Conservation (phyloP, 805 yeast species). For the Millerozyma acaciae region DNA sequence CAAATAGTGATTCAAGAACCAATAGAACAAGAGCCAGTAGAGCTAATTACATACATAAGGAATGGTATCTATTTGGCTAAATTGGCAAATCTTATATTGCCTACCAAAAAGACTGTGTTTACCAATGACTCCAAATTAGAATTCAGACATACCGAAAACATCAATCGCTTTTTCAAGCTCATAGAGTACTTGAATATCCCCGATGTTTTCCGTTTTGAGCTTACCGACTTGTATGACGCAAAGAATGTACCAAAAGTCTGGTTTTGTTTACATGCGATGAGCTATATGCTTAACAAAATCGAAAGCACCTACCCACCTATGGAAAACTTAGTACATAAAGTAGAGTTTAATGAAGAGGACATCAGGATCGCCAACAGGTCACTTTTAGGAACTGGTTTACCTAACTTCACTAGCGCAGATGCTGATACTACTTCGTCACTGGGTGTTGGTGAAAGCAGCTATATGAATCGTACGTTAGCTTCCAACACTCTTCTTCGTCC, state of each 20-base stretch:
- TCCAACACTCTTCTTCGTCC: neutral
- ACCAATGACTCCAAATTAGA: slow-evolving; percentile 58
- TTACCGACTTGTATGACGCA: slow-evolving; percentile 88
- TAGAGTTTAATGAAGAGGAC: slow-evolving; percentile 66
- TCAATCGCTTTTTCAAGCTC: slow-evolving; percentile 73
- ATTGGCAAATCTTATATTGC: slow-evolving; percentile 67
- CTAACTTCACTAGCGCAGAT: slow-evolving; percentile 60
- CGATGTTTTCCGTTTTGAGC: slow-evolving; percentile 81
- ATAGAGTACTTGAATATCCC: slow-evolving; percentile 73
- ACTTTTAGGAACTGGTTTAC: slow-evolving; percentile 62
- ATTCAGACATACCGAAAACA: slow-evolving; percentile 90
- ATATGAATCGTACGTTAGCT: slow-evolving; percentile 15
- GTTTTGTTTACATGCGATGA: slow-evolving; percentile 86
- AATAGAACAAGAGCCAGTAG: slow-evolving; percentile 51
- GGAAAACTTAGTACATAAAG: slow-evolving; percentile 56
- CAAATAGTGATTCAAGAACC: slow-evolving; percentile 56
- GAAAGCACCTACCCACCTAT: slow-evolving; percentile 55
- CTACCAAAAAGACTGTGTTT: slow-evolving; percentile 54
- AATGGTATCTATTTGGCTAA: slow-evolving; percentile 87
- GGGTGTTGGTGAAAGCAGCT: slow-evolving; percentile 14
- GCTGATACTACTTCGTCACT: slow-evolving; percentile 12
- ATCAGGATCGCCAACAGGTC: slow-evolving; percentile 66
- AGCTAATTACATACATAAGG: slow-evolving; percentile 62
- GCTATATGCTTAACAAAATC: slow-evolving; percentile 62
- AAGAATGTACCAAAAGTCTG: slow-evolving; percentile 92